Evolutionary conservation across 2,329 filamentous ascomycete genomes (phyloP), one percentile per base, ranked within the genome.

Genomic region (Cercospora canescens): DNA sequence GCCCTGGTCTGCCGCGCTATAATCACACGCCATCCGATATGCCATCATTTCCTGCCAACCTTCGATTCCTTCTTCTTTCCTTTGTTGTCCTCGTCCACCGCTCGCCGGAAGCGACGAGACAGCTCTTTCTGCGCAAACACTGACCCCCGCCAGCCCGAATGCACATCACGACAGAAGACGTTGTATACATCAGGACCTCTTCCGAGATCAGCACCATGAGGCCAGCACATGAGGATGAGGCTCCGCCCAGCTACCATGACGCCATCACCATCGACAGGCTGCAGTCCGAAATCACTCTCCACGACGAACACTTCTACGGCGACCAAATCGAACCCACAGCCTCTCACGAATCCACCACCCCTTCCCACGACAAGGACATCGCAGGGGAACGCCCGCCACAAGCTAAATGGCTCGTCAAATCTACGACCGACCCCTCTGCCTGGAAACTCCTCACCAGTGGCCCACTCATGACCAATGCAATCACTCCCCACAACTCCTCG

Each of bases 401-500:
- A 26, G 59, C 66, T 7, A 66, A 69, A 55, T 72, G 66, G 63
- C 64, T 69, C 41, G 69, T 70, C 26, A 62, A 67, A 12, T 41
- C 60, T 14, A 50, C 59, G 34, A 54, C 60, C 18, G 65, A 65
- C 2, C 70, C 67, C 8, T 69, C 70, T 2, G 35, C 60, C 9
- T 68, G 65, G 65, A 67, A 67, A 50, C 64, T 70, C 3, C 65
- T 72, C 56, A 58, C 61, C 18, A 58, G 55, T 8, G 70, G 69
- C 18, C 63, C 70, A 8, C 58, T 64, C 4, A 69, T 70, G 54
- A 69, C 70, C 37, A 72, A 70, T 37, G 70, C 64, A 3, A 69
- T 60, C 24, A 63, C 64, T 4, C 58, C 60, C 6, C 34, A 56
- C 39, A 70, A 70, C 60, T 37, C 54, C 28, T 60, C 60, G 2